Evolutionary conservation across 805 yeast genomes (phyloP).

Genomic region (Maudiozyma serrabonitensis): DNA sequence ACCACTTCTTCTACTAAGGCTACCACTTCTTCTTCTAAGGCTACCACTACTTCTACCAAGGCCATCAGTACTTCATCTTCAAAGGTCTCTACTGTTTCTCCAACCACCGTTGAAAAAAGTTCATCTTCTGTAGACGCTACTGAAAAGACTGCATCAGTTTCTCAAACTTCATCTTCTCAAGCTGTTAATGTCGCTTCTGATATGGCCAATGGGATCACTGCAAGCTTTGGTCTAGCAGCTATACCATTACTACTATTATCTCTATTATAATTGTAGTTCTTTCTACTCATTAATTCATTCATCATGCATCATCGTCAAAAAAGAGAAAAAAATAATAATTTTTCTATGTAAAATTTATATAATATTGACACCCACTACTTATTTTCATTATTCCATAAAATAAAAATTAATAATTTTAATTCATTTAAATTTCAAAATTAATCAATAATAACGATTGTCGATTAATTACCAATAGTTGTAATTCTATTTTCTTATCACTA

Average conservation of each 20-base stretch:
- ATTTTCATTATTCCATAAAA: background rate
- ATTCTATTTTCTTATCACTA: background rate
- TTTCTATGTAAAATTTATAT: background rate
- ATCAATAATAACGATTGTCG: background rate
- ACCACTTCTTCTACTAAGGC: background rate
- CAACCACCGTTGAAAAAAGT: background rate
- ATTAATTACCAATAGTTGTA: background rate
- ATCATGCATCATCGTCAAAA: no score
- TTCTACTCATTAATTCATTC: background rate
- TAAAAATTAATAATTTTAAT: no score
- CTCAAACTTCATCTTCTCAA: slow-evolving; percentile 4
- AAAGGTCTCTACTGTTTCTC: background rate
- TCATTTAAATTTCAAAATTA: background rate
- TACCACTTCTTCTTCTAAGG: background rate
- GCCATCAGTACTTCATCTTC: background rate
- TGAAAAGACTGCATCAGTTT: slow-evolving; percentile 1
- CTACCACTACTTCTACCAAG: background rate
- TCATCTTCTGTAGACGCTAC: slow-evolving; percentile 2
- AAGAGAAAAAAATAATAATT: background rate
- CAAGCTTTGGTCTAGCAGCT: background rate
- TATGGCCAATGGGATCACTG: background rate
- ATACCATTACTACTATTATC: background rate
- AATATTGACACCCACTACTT: background rate
- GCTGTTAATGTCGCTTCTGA: background rate
- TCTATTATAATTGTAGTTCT: background rate